A percentile compares a stretch with the other conserved stretches of the same genome.
These are phyloP conservation scores for Kwoniella mangroviensis DNA, from an alignment of 768 basidiomycete species.

Conservation along the genomic window DNA sequence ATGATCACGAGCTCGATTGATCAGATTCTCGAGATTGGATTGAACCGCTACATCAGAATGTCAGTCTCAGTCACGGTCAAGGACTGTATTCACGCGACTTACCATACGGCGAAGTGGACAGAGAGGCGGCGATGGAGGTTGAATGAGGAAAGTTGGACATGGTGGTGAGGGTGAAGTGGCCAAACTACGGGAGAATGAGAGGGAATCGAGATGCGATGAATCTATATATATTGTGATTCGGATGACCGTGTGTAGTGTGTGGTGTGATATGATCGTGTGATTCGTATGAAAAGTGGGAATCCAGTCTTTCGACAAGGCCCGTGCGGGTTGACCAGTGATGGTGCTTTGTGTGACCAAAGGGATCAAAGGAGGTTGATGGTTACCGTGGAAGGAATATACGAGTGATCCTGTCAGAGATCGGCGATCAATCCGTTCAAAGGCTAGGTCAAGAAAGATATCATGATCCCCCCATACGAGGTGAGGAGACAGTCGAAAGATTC, in stretches of 20 bases:
- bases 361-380: neutral
- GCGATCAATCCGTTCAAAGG: neutral
- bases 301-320: neutral
- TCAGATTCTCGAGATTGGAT: constrained; percentile 51
- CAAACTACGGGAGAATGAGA: neutral
- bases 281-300: neutral
- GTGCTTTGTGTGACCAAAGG: neutral
- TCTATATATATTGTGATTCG: neutral
- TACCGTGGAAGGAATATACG: neutral
- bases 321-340: neutral
- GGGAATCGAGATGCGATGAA: neutral
- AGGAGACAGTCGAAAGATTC: neutral
- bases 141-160: constrained; percentile 48
- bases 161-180: neutral
- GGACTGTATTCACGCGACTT: constrained; percentile 11
- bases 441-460: neutral
- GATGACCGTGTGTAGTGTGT: neutral
- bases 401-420: neutral
- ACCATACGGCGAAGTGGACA: constrained; percentile 53
- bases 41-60: constrained; percentile 41
- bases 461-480: neutral
- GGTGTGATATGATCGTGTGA: neutral
- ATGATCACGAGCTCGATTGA: constrained; percentile 44
- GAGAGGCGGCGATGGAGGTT: constrained; percentile 37
- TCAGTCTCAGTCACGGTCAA: constrained; percentile 1